Conservation (phyloP, 225 moss, liverwort and hornwort species). For the Sphagnum tenellum region DNA sequence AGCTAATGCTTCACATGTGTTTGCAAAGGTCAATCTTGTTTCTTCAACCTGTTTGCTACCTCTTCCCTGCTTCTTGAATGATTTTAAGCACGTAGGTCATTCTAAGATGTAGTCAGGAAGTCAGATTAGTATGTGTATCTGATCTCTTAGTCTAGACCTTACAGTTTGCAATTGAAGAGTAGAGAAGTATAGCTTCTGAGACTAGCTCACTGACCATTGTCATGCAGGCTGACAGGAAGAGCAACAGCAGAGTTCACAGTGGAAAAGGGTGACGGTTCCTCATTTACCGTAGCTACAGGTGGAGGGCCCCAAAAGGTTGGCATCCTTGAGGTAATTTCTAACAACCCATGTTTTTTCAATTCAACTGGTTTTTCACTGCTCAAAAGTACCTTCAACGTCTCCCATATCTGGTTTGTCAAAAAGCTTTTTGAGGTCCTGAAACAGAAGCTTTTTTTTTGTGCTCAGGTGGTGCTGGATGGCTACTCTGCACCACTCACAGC, state of each 20-base stretch:
- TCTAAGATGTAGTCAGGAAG: too few species aligned
- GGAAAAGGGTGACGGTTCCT: constrained; percentile 81
- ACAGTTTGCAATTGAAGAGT: too few species aligned
- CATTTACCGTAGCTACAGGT: constrained; percentile 79
- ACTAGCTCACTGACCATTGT: too few species aligned
- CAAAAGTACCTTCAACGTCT: not conserved
- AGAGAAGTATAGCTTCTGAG: too few species aligned
- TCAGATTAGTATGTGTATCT: too few species aligned
- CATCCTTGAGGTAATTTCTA: constrained; percentile 37
- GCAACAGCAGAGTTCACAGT: constrained; percentile 67
- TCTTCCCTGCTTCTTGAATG: too few species aligned
- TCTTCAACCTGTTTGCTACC: too few species aligned
- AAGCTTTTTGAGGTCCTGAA: too few species aligned
- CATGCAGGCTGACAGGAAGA: constrained; percentile 68
- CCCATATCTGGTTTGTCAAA: too few species aligned
- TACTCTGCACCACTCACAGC: constrained; percentile 97
- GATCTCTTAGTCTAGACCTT: too few species aligned
- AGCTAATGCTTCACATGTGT: not conserved
- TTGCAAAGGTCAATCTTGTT: too few species aligned
- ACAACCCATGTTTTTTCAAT: not conserved
- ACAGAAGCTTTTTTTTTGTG: not conserved
- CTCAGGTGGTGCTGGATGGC: constrained; percentile 76
- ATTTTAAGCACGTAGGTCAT: too few species aligned
- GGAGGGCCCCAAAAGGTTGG: constrained; percentile 81
- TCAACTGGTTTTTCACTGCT: not conserved